Base-by-base conservation (phyloP, 2,329 filamentous ascomycete species). In the Onygenales sp. region DNA sequence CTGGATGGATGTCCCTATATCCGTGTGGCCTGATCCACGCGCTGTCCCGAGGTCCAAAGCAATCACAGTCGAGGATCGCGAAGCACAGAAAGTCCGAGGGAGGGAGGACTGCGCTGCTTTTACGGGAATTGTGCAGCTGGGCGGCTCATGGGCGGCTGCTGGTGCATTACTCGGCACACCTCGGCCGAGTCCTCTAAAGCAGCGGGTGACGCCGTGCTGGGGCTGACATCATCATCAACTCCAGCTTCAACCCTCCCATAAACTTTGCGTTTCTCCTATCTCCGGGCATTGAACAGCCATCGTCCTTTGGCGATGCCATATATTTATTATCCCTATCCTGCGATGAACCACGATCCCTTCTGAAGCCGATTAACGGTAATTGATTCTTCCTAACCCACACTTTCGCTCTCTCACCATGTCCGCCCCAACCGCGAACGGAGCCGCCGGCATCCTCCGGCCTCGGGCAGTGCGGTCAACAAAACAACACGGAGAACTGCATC, bases 371-470 rank as follows among this genome's bases (percentile, higher is more conserved):
- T 2, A 32, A 14, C 11, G n/a, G n/a, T 49, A 48, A 48, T 48
- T 48, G 45, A 36, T 10, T 14, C 36, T 14, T 41, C 27, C 14
- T 13, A 11, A 7, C 6, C 17, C 10, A 17, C 11, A 17, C 17
- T 5, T 42, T 13, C 8, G 5, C 7, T 32, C 32, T 43, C 33
- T 49, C 54, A 66, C 54, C 43, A 69, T 69, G 66, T 66, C 66
- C 43, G 62, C 60, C 47, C 60, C 63, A 54, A 54, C 66, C 51
- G 58, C 58, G 21, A 60, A 61, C 21, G 56, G 54, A n/a, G 36
- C 27, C 14, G 47, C 53, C 17, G 21, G 48, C 32, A 43, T 51
- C 42, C 50, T 59, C 38, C 58, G 58, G 39, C 36, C 56, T 32
- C 54, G 58, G 35, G 52, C 51, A 39, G 33, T 53, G 27, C 51